Evolutionary conservation across 2,329 filamentous ascomycete genomes (phyloP), one percentile per base, ranked within the genome.

Genomic region (Colletotrichum abscissum): DNA sequence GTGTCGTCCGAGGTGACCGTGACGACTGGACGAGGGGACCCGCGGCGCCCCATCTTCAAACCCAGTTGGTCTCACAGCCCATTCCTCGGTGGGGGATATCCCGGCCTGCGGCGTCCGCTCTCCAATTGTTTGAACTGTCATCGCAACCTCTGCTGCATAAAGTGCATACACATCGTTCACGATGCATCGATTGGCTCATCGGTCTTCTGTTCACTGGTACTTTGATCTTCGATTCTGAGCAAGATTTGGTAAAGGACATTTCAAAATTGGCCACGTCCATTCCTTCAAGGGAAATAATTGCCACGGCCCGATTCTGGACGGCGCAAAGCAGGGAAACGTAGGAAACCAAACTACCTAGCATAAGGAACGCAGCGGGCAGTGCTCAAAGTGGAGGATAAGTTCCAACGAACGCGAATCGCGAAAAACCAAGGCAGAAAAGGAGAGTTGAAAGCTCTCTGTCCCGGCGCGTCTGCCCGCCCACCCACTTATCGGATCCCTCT

Each of bases 31-130:
- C 33, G 33, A 35, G 33, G 70, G 70, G 70, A 35, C 60, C 42
- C 28, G n/a, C 60, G 28, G 56, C 35, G 67, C 60, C 60, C 60
- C 67, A 30, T 62, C 55, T 65, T 70, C 67, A 70, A 73, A 66
- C 71, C 49, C 33, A 71, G 56, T 56, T 26, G 56, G 71, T 73
- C 67, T 73, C 71, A 73, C 67, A 35, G 56, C 56, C 5, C 35
- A 71, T 35, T 35, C n/a, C 49, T 56, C 16, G 42, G 49, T 49
- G 28, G 60, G 69, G 67, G 35, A 19, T 11, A 71, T 73, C 70
- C 70, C 49, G 7, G 67, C 26, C 57, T 19, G 7, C 11, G 38
- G 12, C 63, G n/a, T 11, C 33, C 19, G 9, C 59, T 56, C 26
- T 49, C 35, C 38, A 42, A 42, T 42, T 6, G 16, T 19, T 42